These are phyloP conservation scores for Thozetella sp. DNA, from an alignment of 495 filamentous ascomycete species.

Conservation along the genomic window DNA sequence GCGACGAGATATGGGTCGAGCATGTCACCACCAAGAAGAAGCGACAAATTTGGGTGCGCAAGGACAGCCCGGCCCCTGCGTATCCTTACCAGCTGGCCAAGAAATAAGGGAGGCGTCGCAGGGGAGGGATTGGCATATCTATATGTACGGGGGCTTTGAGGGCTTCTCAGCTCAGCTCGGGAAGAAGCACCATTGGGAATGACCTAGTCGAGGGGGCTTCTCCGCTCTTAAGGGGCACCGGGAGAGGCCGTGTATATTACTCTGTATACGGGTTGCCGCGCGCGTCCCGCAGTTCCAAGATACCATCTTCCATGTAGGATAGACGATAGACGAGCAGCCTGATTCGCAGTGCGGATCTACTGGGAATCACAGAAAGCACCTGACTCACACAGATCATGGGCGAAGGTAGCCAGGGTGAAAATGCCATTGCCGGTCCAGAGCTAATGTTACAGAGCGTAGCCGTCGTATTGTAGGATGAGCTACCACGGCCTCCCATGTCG, in stretches of 20 bases:
- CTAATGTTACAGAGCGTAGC: not conserved
- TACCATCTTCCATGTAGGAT: not conserved
- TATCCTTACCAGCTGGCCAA: slow-evolving; percentile 63
- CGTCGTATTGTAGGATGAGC: not conserved
- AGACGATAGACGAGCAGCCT: not conserved
- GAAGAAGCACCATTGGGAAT: too few species aligned
- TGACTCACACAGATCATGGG: not conserved
- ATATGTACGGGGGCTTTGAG: too few species aligned
- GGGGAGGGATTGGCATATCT: too few species aligned
- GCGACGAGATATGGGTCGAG: slow-evolving; percentile 73
- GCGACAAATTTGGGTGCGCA: slow-evolving; percentile 83
- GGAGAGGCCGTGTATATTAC: slow-evolving; percentile 3
- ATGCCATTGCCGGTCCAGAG: not conserved
- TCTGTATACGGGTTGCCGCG: slow-evolving; percentile 4
- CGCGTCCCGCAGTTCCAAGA: not conserved
- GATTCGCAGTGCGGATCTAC: not conserved
- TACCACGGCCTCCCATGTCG: not conserved
- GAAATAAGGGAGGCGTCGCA: slow-evolving; percentile 3
- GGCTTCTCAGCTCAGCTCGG: too few species aligned
- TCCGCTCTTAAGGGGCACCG: too few species aligned
- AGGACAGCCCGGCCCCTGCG: slow-evolving; percentile 71
- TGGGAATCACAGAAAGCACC: not conserved
- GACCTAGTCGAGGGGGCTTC: too few species aligned
- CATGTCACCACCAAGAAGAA: slow-evolving; percentile 77
- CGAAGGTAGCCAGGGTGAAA: not conserved